Evolutionary conservation across 106 monocot species (phyloP).

Genomic region (Dendrobium chrysotoxum): DNA sequence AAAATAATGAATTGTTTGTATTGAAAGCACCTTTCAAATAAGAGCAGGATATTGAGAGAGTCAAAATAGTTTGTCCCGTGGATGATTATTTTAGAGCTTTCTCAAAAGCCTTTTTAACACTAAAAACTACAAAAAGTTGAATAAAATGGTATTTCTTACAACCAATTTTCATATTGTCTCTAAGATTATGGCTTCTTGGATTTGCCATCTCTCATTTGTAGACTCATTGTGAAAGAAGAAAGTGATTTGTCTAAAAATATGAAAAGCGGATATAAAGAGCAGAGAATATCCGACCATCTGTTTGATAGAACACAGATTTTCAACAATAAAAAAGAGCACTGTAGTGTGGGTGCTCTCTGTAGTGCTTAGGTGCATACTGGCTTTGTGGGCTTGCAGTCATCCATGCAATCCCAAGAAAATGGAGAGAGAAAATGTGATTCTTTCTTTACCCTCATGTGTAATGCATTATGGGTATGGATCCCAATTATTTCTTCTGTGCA

Average conservation of each 20-base stretch:
- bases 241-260: neutral
- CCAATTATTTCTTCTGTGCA: neutral
- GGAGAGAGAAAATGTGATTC: neutral
- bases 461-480: neutral
- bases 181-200: neutral
- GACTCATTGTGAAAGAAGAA: neutral
- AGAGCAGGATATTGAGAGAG: neutral
- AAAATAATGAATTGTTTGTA: neutral
- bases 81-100: neutral
- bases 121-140: neutral
- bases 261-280: no score
- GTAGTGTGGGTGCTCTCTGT: neutral
- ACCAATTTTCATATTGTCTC: neutral
- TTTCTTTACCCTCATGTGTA: neutral
- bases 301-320: neutral
- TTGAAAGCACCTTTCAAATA: neutral
- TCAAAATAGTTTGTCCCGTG: neutral
- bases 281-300: no score
- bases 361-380: neutral
- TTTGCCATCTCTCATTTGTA: neutral
- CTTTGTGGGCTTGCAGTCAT: neutral
- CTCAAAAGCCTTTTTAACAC: neutral
- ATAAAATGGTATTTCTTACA: no score
- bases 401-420: neutral
- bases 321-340: neutral